These are phyloP conservation scores for Podospora australis DNA, from an alignment of 495 filamentous ascomycete genomes.

Conservation along the genomic window DNA sequence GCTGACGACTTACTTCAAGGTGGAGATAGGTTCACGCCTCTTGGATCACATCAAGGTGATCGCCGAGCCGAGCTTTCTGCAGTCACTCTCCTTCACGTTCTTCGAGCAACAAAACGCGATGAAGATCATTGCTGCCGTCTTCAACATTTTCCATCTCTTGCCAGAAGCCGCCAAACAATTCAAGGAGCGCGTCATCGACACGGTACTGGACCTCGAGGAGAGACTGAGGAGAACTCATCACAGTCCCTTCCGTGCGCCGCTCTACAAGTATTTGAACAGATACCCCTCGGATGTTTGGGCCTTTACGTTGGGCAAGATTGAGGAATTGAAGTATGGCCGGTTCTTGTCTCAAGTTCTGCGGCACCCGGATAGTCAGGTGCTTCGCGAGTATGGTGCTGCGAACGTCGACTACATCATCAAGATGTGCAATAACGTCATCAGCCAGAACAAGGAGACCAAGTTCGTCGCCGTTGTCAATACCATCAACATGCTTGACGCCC, in stretches of 20 bases:
- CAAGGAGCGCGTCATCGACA: conserved; percentile 81
- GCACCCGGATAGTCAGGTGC: conserved; percentile 63
- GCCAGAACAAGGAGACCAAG: conserved; percentile 54
- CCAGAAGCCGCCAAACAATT: conserved; percentile 84
- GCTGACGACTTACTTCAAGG: conserved; percentile 97
- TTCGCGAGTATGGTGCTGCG: conserved; percentile 66
- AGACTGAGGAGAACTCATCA: conserved; percentile 82
- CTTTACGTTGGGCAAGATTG: conserved; percentile 66
- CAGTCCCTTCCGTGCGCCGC: conserved; percentile 83
- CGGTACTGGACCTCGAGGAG: conserved; percentile 80
- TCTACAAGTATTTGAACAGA: conserved; percentile 90
- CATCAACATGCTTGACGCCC: conserved; percentile 73
- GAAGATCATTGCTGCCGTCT: conserved; percentile 86
- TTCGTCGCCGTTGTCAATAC: conserved; percentile 77
- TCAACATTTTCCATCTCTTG: conserved; percentile 94
- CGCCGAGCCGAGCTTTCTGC: conserved; percentile 69
- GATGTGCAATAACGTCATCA: conserved; percentile 53
- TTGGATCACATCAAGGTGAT: conserved; percentile 90
- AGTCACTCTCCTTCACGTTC: conserved; percentile 87
- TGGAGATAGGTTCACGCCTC: conserved; percentile 86
- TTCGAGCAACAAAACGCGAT: conserved; percentile 87
- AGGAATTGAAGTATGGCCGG: conserved; percentile 81
- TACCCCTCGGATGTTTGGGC: conserved; percentile 84
- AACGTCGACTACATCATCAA: conserved; percentile 65
- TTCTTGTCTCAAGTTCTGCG: conserved; percentile 88